Evolutionary conservation across 805 yeast species (phyloP), one percentile per base, ranked within the genome.

Genomic region (Pichia membranifaciens): DNA sequence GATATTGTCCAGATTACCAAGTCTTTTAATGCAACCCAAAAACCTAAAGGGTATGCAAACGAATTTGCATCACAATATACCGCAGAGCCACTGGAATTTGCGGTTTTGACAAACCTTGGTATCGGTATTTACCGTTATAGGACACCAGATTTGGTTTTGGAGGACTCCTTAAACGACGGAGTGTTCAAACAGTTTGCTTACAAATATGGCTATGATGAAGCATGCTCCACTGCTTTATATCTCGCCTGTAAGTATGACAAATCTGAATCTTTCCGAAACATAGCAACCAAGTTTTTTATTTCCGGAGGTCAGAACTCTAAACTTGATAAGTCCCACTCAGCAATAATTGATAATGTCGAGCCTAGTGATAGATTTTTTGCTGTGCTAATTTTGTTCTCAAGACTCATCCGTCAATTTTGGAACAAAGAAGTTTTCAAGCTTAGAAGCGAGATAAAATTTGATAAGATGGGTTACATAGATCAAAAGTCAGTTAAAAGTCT

Each of bases 331-430:
- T 64, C 59, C 47, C 36, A 54, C 55, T 51, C 74, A 54, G 61
- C 76, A 58, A 43, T 76, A 33, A 73, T 83, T 43, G 86, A 82
- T 53, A 83, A 82, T 61, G 96, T 91, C n/a, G 79, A 86, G 28
- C 74, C 93, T 51, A 87, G 96, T 66, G 95, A 96, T 56, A 73
- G 96, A 55, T 89, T 90, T 58, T 90, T 87, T 62, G 98, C 96
- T 41, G 78, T 87, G 16, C 82, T 91, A 13, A 73, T 88, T 22
- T 76, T 89, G 49, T 71, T 89, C 29, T 76, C 96, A 1, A 76
- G 98, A 55, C 65, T 90, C 16, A 79, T 91, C 52, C 76, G 95
- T 53, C 82, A 81, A 17, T 72, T 81, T 41, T 93, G 99, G 99
- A 74, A 73, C 47, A 71, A 71, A 32, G 82, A 79, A 45, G 84